These are phyloP conservation scores for Xylariaceae sp. DNA, from an alignment of 2,329 filamentous ascomycete genomes.

Conservation along the genomic window DNA sequence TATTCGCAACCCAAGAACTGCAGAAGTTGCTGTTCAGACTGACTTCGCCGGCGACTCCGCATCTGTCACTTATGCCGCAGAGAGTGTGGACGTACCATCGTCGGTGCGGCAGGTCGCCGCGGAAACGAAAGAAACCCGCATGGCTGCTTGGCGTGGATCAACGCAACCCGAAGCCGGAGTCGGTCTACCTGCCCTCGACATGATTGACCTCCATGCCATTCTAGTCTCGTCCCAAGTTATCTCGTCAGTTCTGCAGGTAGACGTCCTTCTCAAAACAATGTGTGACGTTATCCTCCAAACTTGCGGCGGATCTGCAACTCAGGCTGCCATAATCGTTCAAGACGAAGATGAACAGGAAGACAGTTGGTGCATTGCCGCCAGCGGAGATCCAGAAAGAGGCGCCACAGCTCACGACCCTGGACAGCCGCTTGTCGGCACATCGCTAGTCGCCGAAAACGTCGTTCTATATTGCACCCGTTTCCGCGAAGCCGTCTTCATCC, in stretches of 20 bases:
- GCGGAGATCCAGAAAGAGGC: conserved; percentile 70
- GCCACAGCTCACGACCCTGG: conserved; percentile 68
- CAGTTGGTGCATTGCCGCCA: conserved; percentile 74
- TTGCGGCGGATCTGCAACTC: conserved; percentile 69
- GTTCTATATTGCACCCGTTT: conserved; percentile 78
- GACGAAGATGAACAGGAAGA: conserved; percentile 60
- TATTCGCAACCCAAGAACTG: conserved; percentile 58
- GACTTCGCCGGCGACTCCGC: conserved; percentile 64
- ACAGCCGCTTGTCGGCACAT: conserved; percentile 65
- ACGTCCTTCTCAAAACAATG: conserved; percentile 77
- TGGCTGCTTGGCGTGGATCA: conserved; percentile 65
- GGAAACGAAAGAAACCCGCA: conserved; percentile 59
- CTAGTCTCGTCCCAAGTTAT: conserved; percentile 78
- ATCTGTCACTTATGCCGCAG: conserved; percentile 54
- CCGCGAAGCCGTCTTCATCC: conserved; percentile 73
- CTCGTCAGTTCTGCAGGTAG: conserved; percentile 75
- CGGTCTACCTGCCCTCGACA: conserved; percentile 74
- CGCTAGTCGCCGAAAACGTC: conserved; percentile 74
- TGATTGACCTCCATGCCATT: conserved; percentile 80
- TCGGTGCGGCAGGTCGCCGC: conserved; percentile 48
- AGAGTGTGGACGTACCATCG: conserved; percentile 46
- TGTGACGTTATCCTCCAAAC: conserved; percentile 80
- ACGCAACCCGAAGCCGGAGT: conserved; percentile 61
- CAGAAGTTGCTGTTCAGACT: conserved; percentile 70
- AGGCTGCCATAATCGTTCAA: conserved; percentile 74